Conservation (phyloP, 1,139 yeast species). For the Pichia sp. region DNA sequence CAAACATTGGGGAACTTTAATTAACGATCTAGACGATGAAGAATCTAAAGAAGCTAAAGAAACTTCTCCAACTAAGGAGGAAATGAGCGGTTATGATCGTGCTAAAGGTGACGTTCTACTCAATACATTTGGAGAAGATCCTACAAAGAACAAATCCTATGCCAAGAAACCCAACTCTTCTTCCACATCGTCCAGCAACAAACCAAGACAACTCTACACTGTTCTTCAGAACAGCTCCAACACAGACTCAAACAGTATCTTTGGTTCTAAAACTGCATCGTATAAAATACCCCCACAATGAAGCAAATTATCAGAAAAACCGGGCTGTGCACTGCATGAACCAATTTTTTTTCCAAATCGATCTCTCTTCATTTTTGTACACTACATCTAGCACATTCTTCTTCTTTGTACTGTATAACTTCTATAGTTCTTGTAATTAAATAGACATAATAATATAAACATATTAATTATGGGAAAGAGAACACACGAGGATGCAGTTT, state of each 20-base stretch:
- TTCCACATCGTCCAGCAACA: background rate
- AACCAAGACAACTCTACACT: constrained; percentile 36
- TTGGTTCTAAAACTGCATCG: constrained; percentile 29
- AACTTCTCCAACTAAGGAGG: constrained; percentile 34
- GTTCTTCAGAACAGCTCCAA: constrained; percentile 39
- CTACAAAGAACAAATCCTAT: background rate
- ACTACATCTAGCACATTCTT: too few relatives aligned
- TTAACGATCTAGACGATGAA: constrained; percentile 31
- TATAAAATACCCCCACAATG: constrained; percentile 17
- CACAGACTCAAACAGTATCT: constrained; percentile 25
- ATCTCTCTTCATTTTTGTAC: too few relatives aligned
- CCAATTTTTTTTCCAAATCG: constrained; percentile 5
- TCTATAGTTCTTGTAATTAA: too few relatives aligned
- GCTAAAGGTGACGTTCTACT: constrained; percentile 24
- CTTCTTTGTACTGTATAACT: too few relatives aligned
- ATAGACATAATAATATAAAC: too few relatives aligned
- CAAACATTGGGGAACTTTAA: constrained; percentile 17
- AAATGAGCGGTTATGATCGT: constrained; percentile 23
- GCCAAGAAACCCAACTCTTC: background rate
- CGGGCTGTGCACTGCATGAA: constrained; percentile 8
- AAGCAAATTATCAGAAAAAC: background rate
- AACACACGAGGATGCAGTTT: constrained; percentile 2
- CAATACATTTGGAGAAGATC: constrained; percentile 24
- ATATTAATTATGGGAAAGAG: constrained; percentile 12
- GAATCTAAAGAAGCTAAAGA: constrained; percentile 38